Percentiles rank a stretch among this genome's conserved stretches.
These are phyloP conservation scores for Hymenotorrendiella dingleyae DNA, from an alignment of 2,329 filamentous ascomycete species.

Conservation along the genomic window DNA sequence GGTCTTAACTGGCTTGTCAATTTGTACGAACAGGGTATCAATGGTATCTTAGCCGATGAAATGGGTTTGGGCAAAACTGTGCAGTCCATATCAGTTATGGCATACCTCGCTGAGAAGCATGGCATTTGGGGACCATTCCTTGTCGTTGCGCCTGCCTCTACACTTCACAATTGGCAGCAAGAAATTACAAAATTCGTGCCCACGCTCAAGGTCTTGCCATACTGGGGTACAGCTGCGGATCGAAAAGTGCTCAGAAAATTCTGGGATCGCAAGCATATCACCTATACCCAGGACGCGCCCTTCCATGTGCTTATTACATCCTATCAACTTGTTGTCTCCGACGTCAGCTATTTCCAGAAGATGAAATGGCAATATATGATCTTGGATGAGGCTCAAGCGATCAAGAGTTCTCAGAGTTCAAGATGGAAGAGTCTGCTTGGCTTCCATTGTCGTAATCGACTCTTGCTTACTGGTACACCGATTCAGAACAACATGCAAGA, in stretches of 20 bases:
- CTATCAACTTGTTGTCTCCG: conserved; percentile 93
- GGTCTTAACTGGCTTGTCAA: conserved; percentile 99
- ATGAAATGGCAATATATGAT: conserved; percentile 99
- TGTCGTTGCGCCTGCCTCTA: conserved; percentile 92
- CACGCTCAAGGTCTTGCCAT: conserved; percentile 88
- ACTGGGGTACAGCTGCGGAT: conserved; percentile 93
- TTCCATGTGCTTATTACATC: conserved; percentile 97
- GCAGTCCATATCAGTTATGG: conserved; percentile 98
- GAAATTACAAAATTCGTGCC: conserved; percentile 95
- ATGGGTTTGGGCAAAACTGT: conserved; percentile 99
- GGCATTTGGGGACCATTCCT: conserved; percentile 98
- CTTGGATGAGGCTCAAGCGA: conserved; percentile 94
- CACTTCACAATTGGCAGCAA: conserved; percentile 98
- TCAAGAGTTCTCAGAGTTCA: conserved; percentile 95
- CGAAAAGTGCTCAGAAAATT: conserved; percentile 96
- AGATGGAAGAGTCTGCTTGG: conserved; percentile 93
- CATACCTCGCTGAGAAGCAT: conserved; percentile 93
- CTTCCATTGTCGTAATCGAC: conserved; percentile 91
- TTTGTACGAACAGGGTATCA: conserved; percentile 98
- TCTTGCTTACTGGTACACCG: conserved; percentile 90
- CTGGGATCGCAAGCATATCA: conserved; percentile 97
- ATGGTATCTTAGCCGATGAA: conserved; percentile 95
- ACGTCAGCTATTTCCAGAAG: conserved; percentile 97
- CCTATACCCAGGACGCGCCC: conserved; percentile 85
- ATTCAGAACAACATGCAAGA: conserved; percentile 99